Evolutionary conservation across 345 rosid species (phyloP).

Genomic region (Raphanus sativus): DNA sequence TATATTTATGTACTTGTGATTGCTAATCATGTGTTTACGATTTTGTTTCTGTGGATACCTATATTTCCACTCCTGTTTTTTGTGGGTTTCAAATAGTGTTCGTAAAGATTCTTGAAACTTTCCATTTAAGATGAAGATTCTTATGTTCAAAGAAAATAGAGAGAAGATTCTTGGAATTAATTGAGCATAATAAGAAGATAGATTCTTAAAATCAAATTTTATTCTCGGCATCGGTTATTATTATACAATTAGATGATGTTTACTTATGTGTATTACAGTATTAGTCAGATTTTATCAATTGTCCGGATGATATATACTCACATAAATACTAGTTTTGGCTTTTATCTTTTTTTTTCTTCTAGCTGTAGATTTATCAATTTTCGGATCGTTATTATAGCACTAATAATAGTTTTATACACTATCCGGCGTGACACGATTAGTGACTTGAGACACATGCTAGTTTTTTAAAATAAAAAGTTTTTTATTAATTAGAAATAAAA

Average conservation of each 20-base stretch:
- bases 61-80: slow-evolving; percentile 3
- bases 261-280: slow-evolving; percentile 21
- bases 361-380: neutral
- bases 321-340: slow-evolving; percentile 1
- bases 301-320: slow-evolving; percentile 11
- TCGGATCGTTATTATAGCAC: neutral
- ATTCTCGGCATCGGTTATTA: slow-evolving; percentile 2
- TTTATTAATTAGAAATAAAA: neutral
- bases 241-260: slow-evolving; percentile 13
- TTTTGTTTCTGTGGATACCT: neutral
- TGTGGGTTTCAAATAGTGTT: slow-evolving; percentile 19
- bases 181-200: no score
- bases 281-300: neutral
- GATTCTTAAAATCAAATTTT: slow-evolving; percentile 10
- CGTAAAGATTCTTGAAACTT: neutral
- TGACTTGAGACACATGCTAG: neutral
- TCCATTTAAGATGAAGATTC: neutral
- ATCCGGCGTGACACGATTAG: slow-evolving; percentile 7
- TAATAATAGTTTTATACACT: neutral
- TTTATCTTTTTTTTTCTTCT: neutral
- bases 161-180: no score
- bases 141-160: no score
- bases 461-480: neutral
- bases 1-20: slow-evolving; percentile 1
- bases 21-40: neutral